These are phyloP conservation scores for Candida berthetii DNA, from an alignment of 805 yeast species.

Conservation along the genomic window DNA sequence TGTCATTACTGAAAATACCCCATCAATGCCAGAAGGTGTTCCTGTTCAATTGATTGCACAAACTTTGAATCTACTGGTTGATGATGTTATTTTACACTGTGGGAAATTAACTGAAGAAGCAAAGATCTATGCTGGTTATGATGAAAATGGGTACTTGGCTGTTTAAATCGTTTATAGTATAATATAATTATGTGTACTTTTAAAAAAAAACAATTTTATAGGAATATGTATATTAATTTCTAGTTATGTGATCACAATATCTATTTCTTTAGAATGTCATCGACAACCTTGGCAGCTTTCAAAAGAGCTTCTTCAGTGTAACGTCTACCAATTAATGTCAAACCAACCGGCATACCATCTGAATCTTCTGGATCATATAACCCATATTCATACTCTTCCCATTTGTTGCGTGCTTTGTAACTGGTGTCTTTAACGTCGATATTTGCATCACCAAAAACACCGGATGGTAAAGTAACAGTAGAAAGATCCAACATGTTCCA, in stretches of 20 bases:
- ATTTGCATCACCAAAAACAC: slow-evolving; percentile 41
- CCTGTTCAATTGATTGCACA: slow-evolving; percentile 58
- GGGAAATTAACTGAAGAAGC: slow-evolving; percentile 59
- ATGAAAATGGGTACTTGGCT: slow-evolving; percentile 56
- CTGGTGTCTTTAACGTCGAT: slow-evolving; percentile 39
- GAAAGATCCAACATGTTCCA: slow-evolving; percentile 74
- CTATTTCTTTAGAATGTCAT: not conserved
- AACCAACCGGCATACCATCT: slow-evolving; percentile 48
- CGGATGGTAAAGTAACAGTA: slow-evolving; percentile 57
- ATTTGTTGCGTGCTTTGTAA: slow-evolving; percentile 13
- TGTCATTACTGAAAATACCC: slow-evolving; percentile 42
- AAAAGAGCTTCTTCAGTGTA: slow-evolving; percentile 43
- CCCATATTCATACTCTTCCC: slow-evolving; percentile 27
- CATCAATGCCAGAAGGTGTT: slow-evolving; percentile 71
- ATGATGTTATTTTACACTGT: slow-evolving; percentile 44
- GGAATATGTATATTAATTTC: not conserved
- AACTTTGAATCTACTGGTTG: slow-evolving; percentile 41
- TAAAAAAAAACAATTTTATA: no score
- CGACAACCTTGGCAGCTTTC: slow-evolving; percentile 35
- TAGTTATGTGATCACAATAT: not conserved
- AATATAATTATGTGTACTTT: not conserved
- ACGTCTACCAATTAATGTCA: slow-evolving; percentile 45
- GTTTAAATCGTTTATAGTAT: slow-evolving; percentile 22
- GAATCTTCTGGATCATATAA: slow-evolving; percentile 34
- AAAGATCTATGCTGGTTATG: slow-evolving; percentile 61